phyloP scores from a whole-genome alignment of 129 eudicot genomes.

The Saussurea involucrata region DNA sequence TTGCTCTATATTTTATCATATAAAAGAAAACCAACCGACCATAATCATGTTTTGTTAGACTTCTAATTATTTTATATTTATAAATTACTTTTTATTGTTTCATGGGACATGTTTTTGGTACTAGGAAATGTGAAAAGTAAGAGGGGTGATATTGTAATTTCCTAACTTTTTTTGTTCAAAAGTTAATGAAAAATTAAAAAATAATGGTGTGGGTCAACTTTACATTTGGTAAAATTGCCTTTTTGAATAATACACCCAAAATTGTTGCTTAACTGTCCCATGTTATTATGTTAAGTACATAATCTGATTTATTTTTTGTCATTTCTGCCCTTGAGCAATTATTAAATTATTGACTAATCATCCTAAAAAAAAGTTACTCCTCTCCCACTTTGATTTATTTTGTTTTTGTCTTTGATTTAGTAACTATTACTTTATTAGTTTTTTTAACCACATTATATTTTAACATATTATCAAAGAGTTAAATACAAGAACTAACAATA shows the following conservation, averaged over 20 bases:
- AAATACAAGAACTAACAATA: no score
- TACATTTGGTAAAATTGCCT: conserved; percentile 25
- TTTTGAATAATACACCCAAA: conserved; percentile 13
- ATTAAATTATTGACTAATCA: not conserved
- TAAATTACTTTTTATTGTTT: conserved; percentile 2
- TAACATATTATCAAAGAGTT: no score
- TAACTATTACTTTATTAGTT: no score
- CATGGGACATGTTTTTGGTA: conserved; percentile 21
- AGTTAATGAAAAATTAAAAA: conserved; percentile 12
- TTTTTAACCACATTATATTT: not conserved
- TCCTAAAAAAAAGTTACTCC: not conserved
- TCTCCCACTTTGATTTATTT: not conserved
- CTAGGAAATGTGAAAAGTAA: conserved; percentile 18
- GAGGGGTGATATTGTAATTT: conserved; percentile 10
- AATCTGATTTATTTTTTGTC: conserved; percentile 19
- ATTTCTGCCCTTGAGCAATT: conserved; percentile 5
- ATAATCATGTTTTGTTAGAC: conserved; percentile 27
- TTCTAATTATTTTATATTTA: conserved; percentile 9
- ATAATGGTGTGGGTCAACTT: conserved; percentile 22
- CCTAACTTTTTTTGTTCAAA: conserved; percentile 8
- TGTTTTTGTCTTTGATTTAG: not conserved
- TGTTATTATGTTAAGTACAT: conserved; percentile 26
- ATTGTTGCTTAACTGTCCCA: conserved; percentile 26
- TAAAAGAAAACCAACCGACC: conserved; percentile 17
- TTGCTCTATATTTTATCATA: not conserved